Evolutionary conservation across 306 rosid species (phyloP).

Genomic region (Gynostemma pentaphyllum): DNA sequence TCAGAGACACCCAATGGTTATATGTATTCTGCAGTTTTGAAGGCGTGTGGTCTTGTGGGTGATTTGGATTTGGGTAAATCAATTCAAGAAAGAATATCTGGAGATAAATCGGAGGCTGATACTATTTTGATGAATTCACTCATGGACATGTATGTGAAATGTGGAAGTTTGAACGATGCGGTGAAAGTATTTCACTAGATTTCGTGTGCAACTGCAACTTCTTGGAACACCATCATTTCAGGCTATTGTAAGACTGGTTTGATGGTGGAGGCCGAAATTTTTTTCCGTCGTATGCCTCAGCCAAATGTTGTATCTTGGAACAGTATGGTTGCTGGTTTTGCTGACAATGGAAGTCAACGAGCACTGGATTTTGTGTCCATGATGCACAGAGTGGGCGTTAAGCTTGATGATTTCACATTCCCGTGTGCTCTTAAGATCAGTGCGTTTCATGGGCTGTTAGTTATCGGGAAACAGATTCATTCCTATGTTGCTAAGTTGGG

Average conservation of each 20-base stretch:
- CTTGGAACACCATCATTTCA: slow-evolving; percentile 60
- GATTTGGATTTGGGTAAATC: slow-evolving; percentile 44
- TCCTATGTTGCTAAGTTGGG: slow-evolving; percentile 46
- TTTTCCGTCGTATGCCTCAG: slow-evolving; percentile 50
- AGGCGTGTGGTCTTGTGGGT: slow-evolving; percentile 53
- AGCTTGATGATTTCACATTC: slow-evolving; percentile 56
- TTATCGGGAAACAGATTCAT: slow-evolving; percentile 56
- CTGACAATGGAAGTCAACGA: slow-evolving; percentile 23
- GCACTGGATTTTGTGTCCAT: slow-evolving; percentile 38
- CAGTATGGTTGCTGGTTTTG: slow-evolving; percentile 65
- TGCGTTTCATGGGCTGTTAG: slow-evolving; percentile 23
- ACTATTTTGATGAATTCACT: slow-evolving; percentile 72
- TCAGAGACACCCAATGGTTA: slow-evolving; percentile 49
- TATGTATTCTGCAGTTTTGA: slow-evolving; percentile 68
- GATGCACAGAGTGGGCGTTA: slow-evolving; percentile 53
- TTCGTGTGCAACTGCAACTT: slow-evolving; percentile 28
- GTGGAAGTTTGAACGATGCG: slow-evolving; percentile 62
- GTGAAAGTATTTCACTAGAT: slow-evolving; percentile 37
- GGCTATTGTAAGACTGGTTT: slow-evolving; percentile 46
- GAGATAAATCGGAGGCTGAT: slow-evolving; percentile 38
- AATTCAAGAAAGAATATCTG: slow-evolving; percentile 31
- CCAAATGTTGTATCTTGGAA: slow-evolving; percentile 67
- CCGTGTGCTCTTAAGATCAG: slow-evolving; percentile 64
- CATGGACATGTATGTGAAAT: slow-evolving; percentile 80
- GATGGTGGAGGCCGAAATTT: slow-evolving; percentile 44